These are phyloP conservation scores for Lepidium didymum DNA, from an alignment of 345 rosid genomes.

Conservation along the genomic window DNA sequence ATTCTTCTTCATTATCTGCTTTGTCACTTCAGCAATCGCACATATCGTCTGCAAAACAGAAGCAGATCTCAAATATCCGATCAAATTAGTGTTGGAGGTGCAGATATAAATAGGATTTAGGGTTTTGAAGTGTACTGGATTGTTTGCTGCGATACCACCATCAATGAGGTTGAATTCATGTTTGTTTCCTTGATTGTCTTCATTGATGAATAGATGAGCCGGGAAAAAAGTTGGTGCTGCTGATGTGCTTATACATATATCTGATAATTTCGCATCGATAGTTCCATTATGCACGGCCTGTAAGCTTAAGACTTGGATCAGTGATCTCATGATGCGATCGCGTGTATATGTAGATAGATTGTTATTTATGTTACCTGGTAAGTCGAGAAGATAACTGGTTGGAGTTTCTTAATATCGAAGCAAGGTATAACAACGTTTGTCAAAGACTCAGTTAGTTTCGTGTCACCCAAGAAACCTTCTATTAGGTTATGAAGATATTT, in stretches of 20 bases:
- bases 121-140: conserved; percentile 42
- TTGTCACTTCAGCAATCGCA: conserved; percentile 56
- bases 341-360: background rate
- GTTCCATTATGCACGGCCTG: conserved; percentile 29
- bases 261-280: conserved; percentile 46
- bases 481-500: conserved; percentile 39
- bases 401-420: conserved; percentile 67
- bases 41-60: conserved; percentile 42
- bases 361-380: conserved; percentile 38
- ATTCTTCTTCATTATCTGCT: conserved; percentile 45
- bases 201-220: conserved; percentile 42
- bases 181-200: conserved; percentile 28
- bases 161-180: conserved; percentile 67
- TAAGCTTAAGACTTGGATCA: background rate
- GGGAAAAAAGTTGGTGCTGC: conserved; percentile 79
- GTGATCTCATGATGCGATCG: background rate
- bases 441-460: conserved; percentile 44
- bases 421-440: conserved; percentile 63
- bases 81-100: background rate
- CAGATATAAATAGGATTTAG: background rate
- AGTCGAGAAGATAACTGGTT: conserved; percentile 60
- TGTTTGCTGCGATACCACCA: conserved; percentile 62
- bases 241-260: conserved; percentile 63
- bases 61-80: background rate
- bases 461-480: conserved; percentile 28